Evolutionary conservation across 768 basidiomycete species (phyloP).

Genomic region (Trametes cingulata): DNA sequence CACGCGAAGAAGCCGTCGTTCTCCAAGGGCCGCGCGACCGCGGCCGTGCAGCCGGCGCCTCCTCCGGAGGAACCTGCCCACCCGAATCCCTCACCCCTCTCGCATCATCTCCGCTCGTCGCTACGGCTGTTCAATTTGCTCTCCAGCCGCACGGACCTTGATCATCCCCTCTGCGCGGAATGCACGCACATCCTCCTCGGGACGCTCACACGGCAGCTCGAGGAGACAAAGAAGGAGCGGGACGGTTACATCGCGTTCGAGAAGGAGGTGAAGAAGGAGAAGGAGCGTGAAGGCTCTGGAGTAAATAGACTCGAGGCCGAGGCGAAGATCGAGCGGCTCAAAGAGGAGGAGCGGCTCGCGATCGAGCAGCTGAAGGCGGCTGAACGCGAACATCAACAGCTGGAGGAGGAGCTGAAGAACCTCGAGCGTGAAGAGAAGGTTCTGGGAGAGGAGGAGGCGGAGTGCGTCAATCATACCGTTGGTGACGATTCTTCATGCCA

Average conservation of each 20-base stretch:
- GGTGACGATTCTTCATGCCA: not conserved
- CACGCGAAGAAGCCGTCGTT: conserved; percentile 45
- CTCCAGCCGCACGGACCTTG: conserved; percentile 75
- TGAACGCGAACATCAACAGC: conserved; percentile 73
- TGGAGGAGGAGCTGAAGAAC: conserved; percentile 69
- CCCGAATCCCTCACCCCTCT: conserved; percentile 69
- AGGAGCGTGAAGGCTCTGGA: conserved; percentile 64
- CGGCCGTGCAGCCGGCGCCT: conserved; percentile 29
- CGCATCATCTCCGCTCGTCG: conserved; percentile 76
- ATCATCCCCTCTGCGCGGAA: conserved; percentile 94
- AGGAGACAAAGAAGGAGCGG: conserved; percentile 88
- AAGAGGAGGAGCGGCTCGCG: conserved; percentile 64
- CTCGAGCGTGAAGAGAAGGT: conserved; percentile 77
- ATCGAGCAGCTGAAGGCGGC: conserved; percentile 75
- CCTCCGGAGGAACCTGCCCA: conserved; percentile 49
- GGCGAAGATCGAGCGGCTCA: conserved; percentile 71
- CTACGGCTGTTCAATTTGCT: conserved; percentile 74
- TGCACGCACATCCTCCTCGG: conserved; percentile 83
- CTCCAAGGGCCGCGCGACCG: conserved; percentile 36
- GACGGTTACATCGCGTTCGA: conserved; percentile 95
- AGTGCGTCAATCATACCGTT: conserved; percentile 48
- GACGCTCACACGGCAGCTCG: conserved; percentile 75
- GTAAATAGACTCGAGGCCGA: conserved; percentile 64
- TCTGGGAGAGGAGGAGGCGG: conserved; percentile 81
- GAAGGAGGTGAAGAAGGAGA: conserved; percentile 80